Percentiles rank a stretch among this genome's conserved stretches.
Evolutionary conservation across 495 filamentous ascomycete genomes (phyloP).

Genomic region (Podospora sp.): DNA sequence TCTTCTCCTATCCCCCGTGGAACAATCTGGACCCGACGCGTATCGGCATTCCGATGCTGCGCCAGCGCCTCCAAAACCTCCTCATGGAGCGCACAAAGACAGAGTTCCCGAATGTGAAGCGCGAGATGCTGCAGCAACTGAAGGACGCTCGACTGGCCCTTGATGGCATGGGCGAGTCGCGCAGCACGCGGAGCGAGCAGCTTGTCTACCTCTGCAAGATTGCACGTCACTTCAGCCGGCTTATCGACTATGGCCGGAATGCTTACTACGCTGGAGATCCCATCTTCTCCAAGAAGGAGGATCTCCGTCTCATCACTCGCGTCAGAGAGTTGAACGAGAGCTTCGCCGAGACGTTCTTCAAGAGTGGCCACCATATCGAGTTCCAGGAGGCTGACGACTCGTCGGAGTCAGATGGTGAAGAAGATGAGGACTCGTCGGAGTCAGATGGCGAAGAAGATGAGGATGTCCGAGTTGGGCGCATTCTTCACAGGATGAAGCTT

Average conservation of each 20-base stretch:
- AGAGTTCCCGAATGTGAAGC: slow-evolving; percentile 49
- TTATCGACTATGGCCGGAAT: background rate
- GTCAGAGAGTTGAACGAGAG: slow-evolving; percentile 44
- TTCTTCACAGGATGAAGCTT: background rate
- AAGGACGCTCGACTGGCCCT: background rate
- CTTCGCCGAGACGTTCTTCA: slow-evolving; percentile 45
- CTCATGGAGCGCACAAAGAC: slow-evolving; percentile 42
- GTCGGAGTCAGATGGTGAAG: background rate
- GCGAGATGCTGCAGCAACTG: slow-evolving; percentile 33
- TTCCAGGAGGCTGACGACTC: slow-evolving; percentile 14
- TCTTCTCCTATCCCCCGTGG: slow-evolving; percentile 42
- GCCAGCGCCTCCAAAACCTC: slow-evolving; percentile 39
- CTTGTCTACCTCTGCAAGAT: slow-evolving; percentile 20
- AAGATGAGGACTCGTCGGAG: background rate
- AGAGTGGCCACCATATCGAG: slow-evolving; percentile 39
- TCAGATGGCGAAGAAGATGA: background rate
- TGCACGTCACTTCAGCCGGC: slow-evolving; percentile 24
- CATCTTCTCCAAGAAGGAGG: slow-evolving; percentile 39
- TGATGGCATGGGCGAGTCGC: background rate
- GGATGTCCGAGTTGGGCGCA: background rate
- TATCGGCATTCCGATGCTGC: slow-evolving; percentile 52
- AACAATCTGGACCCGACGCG: slow-evolving; percentile 11
- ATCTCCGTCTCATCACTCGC: slow-evolving; percentile 49
- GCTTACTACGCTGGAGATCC: slow-evolving; percentile 23
- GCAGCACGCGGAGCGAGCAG: slow-evolving; percentile 2